Conservation (phyloP, 2,329 filamentous ascomycete species). For the Fusarium udum region DNA sequence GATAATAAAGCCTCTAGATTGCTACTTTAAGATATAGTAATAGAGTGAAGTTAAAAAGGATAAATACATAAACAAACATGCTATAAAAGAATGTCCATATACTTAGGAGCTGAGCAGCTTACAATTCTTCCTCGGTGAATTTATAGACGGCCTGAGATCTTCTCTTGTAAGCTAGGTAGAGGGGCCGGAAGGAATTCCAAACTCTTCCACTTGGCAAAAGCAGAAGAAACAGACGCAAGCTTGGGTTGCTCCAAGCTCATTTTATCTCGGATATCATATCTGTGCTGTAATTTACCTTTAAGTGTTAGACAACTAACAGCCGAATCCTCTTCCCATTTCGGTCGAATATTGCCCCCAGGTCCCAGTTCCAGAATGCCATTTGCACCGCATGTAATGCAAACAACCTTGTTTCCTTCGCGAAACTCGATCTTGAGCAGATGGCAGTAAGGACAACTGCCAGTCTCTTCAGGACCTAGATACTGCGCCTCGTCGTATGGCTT, state of each 20-base stretch:
- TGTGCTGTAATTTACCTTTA: not conserved
- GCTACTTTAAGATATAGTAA: fast-evolving
- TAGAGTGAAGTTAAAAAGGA: too few species aligned
- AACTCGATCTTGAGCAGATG: not conserved
- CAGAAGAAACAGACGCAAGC: not conserved
- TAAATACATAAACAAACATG: not conserved
- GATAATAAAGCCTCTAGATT: fast-evolving
- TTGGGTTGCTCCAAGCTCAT: not conserved
- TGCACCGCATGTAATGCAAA: not conserved
- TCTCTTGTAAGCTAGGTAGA: not conserved
- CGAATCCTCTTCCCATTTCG: not conserved
- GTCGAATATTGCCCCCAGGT: not conserved
- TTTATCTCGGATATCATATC: not conserved
- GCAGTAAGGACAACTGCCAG: not conserved
- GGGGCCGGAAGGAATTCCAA: fast-evolving
- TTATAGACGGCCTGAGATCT: not conserved
- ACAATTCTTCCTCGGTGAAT: fast-evolving
- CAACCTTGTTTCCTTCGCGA: not conserved
- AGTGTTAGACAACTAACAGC: not conserved
- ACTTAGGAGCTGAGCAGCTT: fast-evolving
- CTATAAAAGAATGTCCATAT: fast-evolving
- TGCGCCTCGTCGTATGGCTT: not conserved
- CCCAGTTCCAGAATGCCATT: not conserved
- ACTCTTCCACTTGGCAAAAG: not conserved
- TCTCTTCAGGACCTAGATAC: not conserved